Evolutionary conservation across 2,329 filamentous ascomycete genomes (phyloP), one percentile per base, ranked within the genome.

Genomic region (Coniella lustricola): DNA sequence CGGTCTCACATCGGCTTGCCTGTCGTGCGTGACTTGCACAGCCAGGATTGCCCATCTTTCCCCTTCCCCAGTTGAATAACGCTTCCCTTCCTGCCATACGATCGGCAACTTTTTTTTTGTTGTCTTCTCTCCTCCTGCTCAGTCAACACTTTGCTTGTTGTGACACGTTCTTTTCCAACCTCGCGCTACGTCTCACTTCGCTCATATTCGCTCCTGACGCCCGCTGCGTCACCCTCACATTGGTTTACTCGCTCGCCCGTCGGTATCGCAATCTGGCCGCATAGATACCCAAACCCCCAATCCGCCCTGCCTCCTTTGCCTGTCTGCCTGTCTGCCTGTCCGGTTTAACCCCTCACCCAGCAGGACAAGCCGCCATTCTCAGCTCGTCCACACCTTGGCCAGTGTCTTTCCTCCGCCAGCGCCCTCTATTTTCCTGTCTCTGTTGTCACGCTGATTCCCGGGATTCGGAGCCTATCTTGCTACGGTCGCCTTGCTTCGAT

Each of bases 101-200:
- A 53, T 53, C 48, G 51, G 32, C 44, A 50, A 37, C 51, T 39
- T 50, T 50, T 50, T 49, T 44, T 41, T 40, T 32, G 35, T 40
- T 46, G 46, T 48, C 46, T 34, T 37, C 36, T 21, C 31, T 40
- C 45, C 40, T 22, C 33, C 21, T 37, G 29, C 33, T 39, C 38
- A 36, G 32, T 18, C 13, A 14, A 13, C 16, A 29, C 21, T 16
- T 42, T 18, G 13, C 40, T 17, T 14, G 29, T 42, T 25, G 40
- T 42, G 40, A 36, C 39, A 39, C 38, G 46, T 18, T 46, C 40
- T 39, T 51, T 44, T 29, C 25, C 25, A 29, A 29, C 25, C 25
- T 29, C 25, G 25, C 25, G 5, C 5, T 29, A 10, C 25, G 5
- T 29, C 25, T 29, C 25, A 10, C 44, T 50, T 38, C 21, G 39